A percentile compares a stretch with the other conserved stretches of the same genome.
Evolutionary conservation across 176 grass and related monocot genomes (phyloP).

Genomic region (Pharus latifolius): DNA sequence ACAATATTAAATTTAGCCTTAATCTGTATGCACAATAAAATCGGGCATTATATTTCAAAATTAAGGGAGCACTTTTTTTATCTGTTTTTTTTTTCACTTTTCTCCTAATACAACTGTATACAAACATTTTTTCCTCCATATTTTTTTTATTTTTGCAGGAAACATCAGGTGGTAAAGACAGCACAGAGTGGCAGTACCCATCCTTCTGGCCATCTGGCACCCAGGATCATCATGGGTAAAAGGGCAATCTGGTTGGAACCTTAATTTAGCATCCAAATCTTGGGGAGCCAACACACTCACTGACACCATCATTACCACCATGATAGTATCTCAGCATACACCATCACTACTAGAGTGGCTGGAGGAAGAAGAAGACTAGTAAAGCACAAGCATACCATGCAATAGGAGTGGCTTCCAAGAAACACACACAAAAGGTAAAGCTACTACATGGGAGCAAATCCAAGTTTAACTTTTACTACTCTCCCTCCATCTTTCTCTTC

Average conservation of each 20-base stretch:
- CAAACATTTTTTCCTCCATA: background rate
- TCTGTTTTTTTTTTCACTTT: background rate
- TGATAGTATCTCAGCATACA: conserved; percentile 37
- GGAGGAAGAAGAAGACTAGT: conserved; percentile 1
- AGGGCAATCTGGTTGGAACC: conserved; percentile 1
- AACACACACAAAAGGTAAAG: conserved; percentile 48
- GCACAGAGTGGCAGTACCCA: conserved; percentile 60
- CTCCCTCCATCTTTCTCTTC: conserved; percentile 29
- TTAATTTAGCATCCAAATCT: conserved; percentile 11
- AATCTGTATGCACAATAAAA: too few relatives aligned
- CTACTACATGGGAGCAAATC: conserved; percentile 14
- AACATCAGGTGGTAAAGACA: conserved; percentile 42
- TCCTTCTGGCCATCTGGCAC: conserved; percentile 58
- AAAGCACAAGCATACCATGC: conserved; percentile 5
- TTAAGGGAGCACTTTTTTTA: too few relatives aligned
- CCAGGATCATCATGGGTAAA: conserved; percentile 54
- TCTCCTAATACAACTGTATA: background rate
- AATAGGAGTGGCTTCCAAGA: conserved; percentile 41
- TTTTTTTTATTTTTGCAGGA: conserved; percentile 28
- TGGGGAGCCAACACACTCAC: conserved; percentile 4
- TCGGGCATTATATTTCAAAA: too few relatives aligned
- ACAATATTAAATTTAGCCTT: too few relatives aligned
- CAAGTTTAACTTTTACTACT: conserved; percentile 7
- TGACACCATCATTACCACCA: conserved; percentile 35
- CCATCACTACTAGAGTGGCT: conserved; percentile 4